phyloP scores from a whole-genome alignment of 768 basidiomycete species.

The Paxillus involutus region DNA sequence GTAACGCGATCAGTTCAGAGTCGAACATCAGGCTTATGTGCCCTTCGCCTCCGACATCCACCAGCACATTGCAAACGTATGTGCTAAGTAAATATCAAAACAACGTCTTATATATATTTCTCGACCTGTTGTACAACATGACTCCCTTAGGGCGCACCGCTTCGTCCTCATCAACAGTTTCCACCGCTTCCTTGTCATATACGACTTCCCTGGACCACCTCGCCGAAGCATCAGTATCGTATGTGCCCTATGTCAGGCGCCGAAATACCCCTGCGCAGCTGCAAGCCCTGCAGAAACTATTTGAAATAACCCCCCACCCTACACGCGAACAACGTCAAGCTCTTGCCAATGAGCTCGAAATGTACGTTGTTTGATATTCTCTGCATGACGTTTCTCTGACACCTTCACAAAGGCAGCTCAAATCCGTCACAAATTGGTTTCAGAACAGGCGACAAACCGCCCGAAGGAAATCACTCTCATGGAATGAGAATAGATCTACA shows the following conservation, averaged over 20 bases:
- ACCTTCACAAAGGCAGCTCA: conserved; percentile 50
- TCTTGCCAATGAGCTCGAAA: conserved; percentile 38
- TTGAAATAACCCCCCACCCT: conserved; percentile 38
- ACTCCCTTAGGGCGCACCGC: neutral
- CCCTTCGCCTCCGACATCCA: neutral
- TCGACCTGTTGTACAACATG: conserved; percentile 11
- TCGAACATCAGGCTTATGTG: conserved; percentile 10
- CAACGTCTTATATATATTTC: neutral
- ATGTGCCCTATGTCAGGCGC: conserved; percentile 30
- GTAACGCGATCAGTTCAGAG: conserved; percentile 1
- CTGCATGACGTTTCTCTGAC: conserved; percentile 3
- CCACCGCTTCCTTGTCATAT: neutral
- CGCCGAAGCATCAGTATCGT: neutral
- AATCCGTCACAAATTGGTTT: conserved; percentile 78
- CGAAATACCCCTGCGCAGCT: conserved; percentile 35
- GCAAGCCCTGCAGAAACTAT: conserved; percentile 33
- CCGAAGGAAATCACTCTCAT: conserved; percentile 19
- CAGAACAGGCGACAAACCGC: conserved; percentile 73
- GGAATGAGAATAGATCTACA: conserved; percentile 23
- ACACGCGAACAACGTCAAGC: conserved; percentile 40
- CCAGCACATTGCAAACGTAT: conserved; percentile 10
- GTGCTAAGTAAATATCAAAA: conserved; percentile 10
- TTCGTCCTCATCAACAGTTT: conserved; percentile 2
- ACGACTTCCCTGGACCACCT: neutral
- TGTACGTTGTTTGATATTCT: conserved; percentile 26